Conservation (phyloP, 768 basidiomycete species). For the Podaxis sp. region DNA sequence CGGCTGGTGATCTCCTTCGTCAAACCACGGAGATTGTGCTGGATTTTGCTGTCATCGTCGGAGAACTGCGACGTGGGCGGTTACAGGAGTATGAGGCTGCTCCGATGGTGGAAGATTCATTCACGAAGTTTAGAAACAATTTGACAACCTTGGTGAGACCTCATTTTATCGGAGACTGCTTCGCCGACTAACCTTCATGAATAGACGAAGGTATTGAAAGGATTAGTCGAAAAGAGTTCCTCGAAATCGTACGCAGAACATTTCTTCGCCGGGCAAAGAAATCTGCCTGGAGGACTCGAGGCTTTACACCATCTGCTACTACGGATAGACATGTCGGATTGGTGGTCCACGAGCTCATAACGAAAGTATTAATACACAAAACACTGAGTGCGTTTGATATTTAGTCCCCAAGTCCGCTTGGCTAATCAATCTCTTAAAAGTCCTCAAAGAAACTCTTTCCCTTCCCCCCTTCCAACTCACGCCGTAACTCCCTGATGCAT, state of each 20-base stretch:
- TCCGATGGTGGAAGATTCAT: conserved; percentile 51
- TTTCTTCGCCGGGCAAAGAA: conserved; percentile 27
- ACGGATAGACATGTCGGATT: conserved; percentile 52
- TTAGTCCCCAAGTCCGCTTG: neutral
- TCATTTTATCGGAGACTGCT: neutral
- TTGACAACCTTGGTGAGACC: conserved; percentile 57
- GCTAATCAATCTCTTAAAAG: neutral
- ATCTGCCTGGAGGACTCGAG: conserved; percentile 49
- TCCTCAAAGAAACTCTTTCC: conserved; percentile 7
- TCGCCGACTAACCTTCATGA: conserved; percentile 9
- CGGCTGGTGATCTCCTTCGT: conserved; percentile 62
- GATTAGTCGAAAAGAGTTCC: conserved; percentile 50
- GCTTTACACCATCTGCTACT: conserved; percentile 54
- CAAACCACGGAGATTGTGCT: conserved; percentile 63
- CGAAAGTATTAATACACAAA: neutral
- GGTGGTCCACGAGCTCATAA: conserved; percentile 43
- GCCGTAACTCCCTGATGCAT: conserved; percentile 1
- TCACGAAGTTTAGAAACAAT: conserved; percentile 49
- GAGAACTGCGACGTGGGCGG: conserved; percentile 52
- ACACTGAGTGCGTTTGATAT: neutral
- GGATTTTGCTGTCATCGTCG: conserved; percentile 63
- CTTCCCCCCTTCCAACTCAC: conserved; percentile 1
- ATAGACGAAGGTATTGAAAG: conserved; percentile 57
- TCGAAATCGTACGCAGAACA: conserved; percentile 22
- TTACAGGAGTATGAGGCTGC: conserved; percentile 68